Base-by-base conservation (phyloP, 805 yeast genomes). In the Maudiozyma serrabonitensis region DNA sequence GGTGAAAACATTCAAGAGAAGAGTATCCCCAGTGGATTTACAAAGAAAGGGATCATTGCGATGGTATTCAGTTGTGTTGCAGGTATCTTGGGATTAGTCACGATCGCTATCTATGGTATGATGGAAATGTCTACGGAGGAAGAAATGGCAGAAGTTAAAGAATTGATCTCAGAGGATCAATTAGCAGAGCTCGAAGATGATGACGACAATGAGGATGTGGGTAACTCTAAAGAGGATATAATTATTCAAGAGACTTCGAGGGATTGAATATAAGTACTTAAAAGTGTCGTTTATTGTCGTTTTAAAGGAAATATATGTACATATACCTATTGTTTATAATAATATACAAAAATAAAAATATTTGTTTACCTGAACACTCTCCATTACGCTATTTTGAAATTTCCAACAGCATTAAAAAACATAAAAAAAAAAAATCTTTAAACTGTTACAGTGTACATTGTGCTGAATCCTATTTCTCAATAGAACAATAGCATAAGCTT, bases 31-130 rank as follows among this genome's bases (percentile, higher is more conserved):
- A 64, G 75, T 43, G 97, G 97, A 18, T 93, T 93, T 79, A 91
- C 98, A 46, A 87, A 95, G 50, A 82, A 84, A 64, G 99, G 99
- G 74, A 82, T 84, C 65, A 95, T 91, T 48, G 98, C 98, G 12
- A 72, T 93, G 68, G 91, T 84, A 18, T 91, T 93, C 75, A 87
- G 96, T 6, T 79, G 87, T 74, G 61, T 91, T 58, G 79, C 95
- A 46, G 99, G 93, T 62, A 64, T 87, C 54, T 69, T 87, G 18
- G 99, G 99, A 68, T 71, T 90, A 69, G 73, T 71, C 50, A 76
- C 83, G 56, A 87, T 93, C 62, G 76, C 84, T 45, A 60, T 81
- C 67, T 93, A 91, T 69, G 99, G 99, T 71, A 69, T 86, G 73
- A 75, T 88, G 61, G 98, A 90, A 56, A 75, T 86, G 67, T 77